Evolutionary conservation across 2,329 filamentous ascomycete species (phyloP), one percentile per base, ranked within the genome.

Genomic region (Fusarium zealandicum): DNA sequence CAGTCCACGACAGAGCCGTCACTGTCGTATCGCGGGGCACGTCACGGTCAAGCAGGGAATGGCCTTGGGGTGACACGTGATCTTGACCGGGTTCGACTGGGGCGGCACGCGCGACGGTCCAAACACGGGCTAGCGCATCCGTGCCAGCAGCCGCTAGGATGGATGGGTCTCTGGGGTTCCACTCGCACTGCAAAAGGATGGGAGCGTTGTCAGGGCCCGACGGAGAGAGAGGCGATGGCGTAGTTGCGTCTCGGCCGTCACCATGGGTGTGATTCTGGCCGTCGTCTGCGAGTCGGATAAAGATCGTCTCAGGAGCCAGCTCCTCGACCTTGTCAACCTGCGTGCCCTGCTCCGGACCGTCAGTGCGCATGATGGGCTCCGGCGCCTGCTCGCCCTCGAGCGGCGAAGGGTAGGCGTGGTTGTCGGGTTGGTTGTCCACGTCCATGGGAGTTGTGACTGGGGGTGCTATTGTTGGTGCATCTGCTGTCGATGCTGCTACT

Each of bases 111-210:
- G 82, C 80, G 65, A 88, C 73, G 59, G 82, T 86, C 85, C 85
- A 88, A 75, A 88, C 80, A 62, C 85, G 84, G 78, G 85, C 85
- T 83, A 88, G 83, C 75, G 85, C 83, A 78, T 88, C 85, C 72
- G 84, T 87, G 68, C 85, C 85, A 77, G 83, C 84, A 79, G 84
- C 84, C 73, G 84, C 85, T 79, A 88, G 79, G 75, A 86, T 77
- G 55, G 81, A 83, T 72, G 85, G 82, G 77, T 88, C 81, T 73
- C 72, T 79, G 65, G 85, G 85, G 78, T 83, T 87, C 83, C 84
- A 88, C 79, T 86, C 83, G 80, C 85, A 87, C 74, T 87, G 84
- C 76, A 88, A 79, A 73, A 88, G 75, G 68, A 86, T 80, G 70
- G 85, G 83, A 73, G 78, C 77, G 67, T 80, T 82, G 69, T 84